phyloP scores from a whole-genome alignment of 352 stramenopile species.

The Phytophthora citrophthora region DNA sequence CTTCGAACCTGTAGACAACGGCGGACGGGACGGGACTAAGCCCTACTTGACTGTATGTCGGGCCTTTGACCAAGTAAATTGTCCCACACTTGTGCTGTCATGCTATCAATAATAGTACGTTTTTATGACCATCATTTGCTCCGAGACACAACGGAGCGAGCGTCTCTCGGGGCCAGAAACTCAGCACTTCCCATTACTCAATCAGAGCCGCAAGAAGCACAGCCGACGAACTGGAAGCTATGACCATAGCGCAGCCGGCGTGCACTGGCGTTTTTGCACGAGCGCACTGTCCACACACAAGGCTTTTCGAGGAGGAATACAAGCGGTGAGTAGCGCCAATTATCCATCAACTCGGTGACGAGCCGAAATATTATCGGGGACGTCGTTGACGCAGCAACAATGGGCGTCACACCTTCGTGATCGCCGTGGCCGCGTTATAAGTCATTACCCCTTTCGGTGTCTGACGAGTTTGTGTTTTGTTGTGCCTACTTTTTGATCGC shows the following conservation, averaged over 20 bases:
- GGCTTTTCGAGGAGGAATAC: constrained; percentile 65
- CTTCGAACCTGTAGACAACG: no score
- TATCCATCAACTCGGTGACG: background rate
- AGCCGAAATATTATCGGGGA: constrained; percentile 14
- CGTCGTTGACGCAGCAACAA: background rate
- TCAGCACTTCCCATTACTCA: constrained; percentile 8
- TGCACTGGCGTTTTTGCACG: constrained; percentile 54
- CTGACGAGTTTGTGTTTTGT: constrained; percentile 10
- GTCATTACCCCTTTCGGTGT: background rate
- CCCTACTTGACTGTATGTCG: no score
- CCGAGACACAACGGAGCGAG: constrained; percentile 19
- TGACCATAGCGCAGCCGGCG: constrained; percentile 20
- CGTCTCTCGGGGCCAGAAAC: background rate
- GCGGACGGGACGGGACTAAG: no score
- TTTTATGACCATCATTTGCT: background rate
- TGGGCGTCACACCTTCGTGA: no score
- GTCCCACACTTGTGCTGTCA: no score
- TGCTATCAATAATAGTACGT: no score
- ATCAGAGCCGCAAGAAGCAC: constrained; percentile 2
- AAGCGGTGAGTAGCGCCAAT: constrained; percentile 49
- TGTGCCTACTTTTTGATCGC: no score
- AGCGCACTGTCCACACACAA: constrained; percentile 44
- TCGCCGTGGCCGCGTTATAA: background rate
- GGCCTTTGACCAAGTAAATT: no score
- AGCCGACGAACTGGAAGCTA: background rate